A percentile compares a stretch with the other conserved stretches of the same genome.
Evolutionary conservation across 495 filamentous ascomycete species (phyloP).

Genomic region (Neurospora sp.): DNA sequence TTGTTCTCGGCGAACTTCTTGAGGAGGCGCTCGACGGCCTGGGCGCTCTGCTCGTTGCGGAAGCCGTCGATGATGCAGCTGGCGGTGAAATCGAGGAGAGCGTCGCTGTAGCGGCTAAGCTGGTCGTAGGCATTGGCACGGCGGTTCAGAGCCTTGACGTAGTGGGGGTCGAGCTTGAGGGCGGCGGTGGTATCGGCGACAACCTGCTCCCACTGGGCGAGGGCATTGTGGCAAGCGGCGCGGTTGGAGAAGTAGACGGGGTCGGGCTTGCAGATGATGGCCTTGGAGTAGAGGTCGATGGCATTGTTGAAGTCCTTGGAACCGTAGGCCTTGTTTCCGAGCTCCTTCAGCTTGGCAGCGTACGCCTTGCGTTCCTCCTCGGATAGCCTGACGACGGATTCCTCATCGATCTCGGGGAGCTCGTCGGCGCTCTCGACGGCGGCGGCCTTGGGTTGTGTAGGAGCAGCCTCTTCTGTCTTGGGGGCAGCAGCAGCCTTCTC

Average conservation of each 20-base stretch:
- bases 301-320: slow-evolving; percentile 82
- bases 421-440: slow-evolving; percentile 61
- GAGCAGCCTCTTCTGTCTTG: slow-evolving; percentile 11
- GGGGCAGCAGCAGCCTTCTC: slow-evolving; percentile 21
- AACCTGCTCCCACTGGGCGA: slow-evolving; percentile 87
- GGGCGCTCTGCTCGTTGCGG: slow-evolving; percentile 75
- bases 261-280: slow-evolving; percentile 93
- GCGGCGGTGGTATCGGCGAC: slow-evolving; percentile 95
- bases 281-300: slow-evolving; percentile 89
- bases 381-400: slow-evolving; percentile 56
- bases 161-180: slow-evolving; percentile 82
- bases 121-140: slow-evolving; percentile 95
- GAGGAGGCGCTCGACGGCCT: slow-evolving; percentile 82
- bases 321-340: slow-evolving; percentile 94
- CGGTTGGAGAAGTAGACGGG: slow-evolving; percentile 98
- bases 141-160: slow-evolving; percentile 94
- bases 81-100: slow-evolving; percentile 92
- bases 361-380: slow-evolving; percentile 72
- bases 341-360: slow-evolving; percentile 82
- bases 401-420: slow-evolving; percentile 78
- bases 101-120: slow-evolving; percentile 80
- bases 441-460: slow-evolving; percentile 32
- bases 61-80: slow-evolving; percentile 99
- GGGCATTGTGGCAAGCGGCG: slow-evolving; percentile 92
- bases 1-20: slow-evolving; percentile 97